A percentile compares a stretch with the other conserved stretches of the same genome.
These are phyloP conservation scores for Apostasia ramifera DNA, from an alignment of 106 monocot genomes.

Conservation along the genomic window DNA sequence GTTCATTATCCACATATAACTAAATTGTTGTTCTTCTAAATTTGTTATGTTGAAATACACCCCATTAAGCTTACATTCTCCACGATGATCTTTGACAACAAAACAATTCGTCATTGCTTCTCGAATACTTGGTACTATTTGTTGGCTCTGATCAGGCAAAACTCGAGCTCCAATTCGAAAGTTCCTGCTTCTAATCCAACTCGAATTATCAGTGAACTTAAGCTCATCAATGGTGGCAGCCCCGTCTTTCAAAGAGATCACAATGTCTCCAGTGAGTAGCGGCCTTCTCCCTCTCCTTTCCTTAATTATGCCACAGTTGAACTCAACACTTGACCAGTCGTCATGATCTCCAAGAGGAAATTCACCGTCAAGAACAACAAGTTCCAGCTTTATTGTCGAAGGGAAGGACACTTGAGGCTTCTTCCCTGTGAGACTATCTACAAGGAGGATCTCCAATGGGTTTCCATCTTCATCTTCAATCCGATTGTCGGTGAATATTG, in stretches of 20 bases:
- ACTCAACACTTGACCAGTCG: conserved; percentile 10
- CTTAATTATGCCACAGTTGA: conserved; percentile 7
- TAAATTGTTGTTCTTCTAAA: too few species aligned
- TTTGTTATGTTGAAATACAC: not conserved
- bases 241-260: conserved; percentile 19
- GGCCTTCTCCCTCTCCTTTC: conserved; percentile 22
- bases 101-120: conserved; percentile 31
- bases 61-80: conserved; percentile 24
- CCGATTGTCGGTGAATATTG: conserved; percentile 41
- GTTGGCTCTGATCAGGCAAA: conserved; percentile 13
- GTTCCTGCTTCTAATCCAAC: conserved; percentile 28
- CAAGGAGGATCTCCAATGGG: conserved; percentile 25
- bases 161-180: conserved; percentile 32
- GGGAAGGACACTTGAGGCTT: not conserved
- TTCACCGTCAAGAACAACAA: conserved; percentile 26
- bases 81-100: conserved; percentile 36
- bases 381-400: conserved; percentile 12
- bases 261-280: conserved; percentile 13
- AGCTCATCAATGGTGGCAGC: conserved; percentile 16
- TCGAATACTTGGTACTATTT: conserved; percentile 19
- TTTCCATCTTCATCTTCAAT: conserved; percentile 21
- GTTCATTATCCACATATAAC: not conserved
- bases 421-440: not conserved
- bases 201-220: conserved; percentile 43
- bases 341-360: conserved; percentile 3